Evolutionary conservation across 495 filamentous ascomycete species (phyloP).

Genomic region (Aspergillus asperescens): DNA sequence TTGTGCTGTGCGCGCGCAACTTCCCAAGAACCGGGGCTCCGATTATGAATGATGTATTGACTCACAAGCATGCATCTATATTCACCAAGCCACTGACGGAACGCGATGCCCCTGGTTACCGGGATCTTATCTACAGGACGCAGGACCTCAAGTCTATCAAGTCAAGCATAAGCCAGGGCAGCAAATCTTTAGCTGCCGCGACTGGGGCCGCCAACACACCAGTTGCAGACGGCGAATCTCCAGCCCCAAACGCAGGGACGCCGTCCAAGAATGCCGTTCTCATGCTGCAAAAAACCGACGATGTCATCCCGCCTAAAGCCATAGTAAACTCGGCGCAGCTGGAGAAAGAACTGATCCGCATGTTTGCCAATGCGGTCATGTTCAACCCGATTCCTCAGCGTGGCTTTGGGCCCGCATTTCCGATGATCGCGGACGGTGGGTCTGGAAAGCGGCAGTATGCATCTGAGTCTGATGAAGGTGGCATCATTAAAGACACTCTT

Average conservation of each 20-base stretch:
- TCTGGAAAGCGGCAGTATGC: constrained; percentile 43
- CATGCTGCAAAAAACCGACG: constrained; percentile 60
- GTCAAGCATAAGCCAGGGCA: constrained; percentile 69
- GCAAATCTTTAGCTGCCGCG: constrained; percentile 62
- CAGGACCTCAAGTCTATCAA: constrained; percentile 88
- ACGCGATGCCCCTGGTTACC: constrained; percentile 81
- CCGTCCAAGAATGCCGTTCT: constrained; percentile 38
- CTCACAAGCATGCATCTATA: constrained; percentile 81
- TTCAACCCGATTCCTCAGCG: constrained; percentile 77
- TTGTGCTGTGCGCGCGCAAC: constrained; percentile 65
- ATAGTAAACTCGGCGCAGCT: constrained; percentile 94
- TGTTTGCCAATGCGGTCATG: constrained; percentile 98
- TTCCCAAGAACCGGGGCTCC: constrained; percentile 73
- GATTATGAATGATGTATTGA: constrained; percentile 77
- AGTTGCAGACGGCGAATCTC: constrained; percentile 42
- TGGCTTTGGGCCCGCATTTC: constrained; percentile 59
- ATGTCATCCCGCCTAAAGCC: constrained; percentile 77
- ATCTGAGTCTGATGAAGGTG: constrained; percentile 62
- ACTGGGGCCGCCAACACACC: constrained; percentile 48
- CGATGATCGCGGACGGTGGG: constrained; percentile 35
- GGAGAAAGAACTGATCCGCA: constrained; percentile 92
- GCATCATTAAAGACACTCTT: constrained; percentile 72
- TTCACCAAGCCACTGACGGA: constrained; percentile 82
- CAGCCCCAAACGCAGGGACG: constrained; percentile 29
- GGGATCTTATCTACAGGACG: constrained; percentile 75